Conservation (phyloP, 768 basidiomycete species). For the Tulasnella calospora region DNA sequence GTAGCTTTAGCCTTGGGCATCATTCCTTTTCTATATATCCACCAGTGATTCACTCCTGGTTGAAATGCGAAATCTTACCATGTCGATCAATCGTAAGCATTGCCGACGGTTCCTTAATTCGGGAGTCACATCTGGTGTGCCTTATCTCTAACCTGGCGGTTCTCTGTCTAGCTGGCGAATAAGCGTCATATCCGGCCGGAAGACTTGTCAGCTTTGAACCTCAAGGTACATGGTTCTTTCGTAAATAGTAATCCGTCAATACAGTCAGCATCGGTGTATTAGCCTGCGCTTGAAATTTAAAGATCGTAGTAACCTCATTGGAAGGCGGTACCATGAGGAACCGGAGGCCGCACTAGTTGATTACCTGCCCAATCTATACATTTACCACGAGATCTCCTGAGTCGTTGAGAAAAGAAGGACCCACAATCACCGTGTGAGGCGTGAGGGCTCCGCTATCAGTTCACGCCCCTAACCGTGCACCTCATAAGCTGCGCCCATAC, state of each 20-base stretch:
- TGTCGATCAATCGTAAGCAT: neutral
- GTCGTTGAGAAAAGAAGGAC: too few relatives aligned
- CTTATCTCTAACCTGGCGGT: neutral
- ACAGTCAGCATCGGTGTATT: neutral
- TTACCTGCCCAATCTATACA: too few relatives aligned
- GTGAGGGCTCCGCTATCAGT: too few relatives aligned
- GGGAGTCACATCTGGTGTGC: neutral
- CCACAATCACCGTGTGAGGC: too few relatives aligned
- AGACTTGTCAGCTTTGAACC: neutral
- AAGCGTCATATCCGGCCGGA: constrained; percentile 3
- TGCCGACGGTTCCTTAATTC: neutral
- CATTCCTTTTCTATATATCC: neutral
- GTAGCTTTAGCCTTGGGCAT: neutral
- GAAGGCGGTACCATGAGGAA: too few relatives aligned
- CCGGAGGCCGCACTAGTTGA: too few relatives aligned
- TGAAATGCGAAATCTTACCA: neutral
- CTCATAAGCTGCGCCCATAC: too few relatives aligned
- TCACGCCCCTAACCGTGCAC: too few relatives aligned
- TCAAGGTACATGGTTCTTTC: neutral
- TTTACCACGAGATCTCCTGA: too few relatives aligned
- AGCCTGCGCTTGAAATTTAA: too few relatives aligned
- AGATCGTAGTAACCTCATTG: too few relatives aligned
- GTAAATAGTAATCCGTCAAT: neutral
- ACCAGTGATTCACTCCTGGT: neutral
- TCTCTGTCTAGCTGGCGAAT: neutral